These are phyloP conservation scores for Paramyrothecium sp. DNA, from an alignment of 2,329 filamentous ascomycete species.

Conservation along the genomic window DNA sequence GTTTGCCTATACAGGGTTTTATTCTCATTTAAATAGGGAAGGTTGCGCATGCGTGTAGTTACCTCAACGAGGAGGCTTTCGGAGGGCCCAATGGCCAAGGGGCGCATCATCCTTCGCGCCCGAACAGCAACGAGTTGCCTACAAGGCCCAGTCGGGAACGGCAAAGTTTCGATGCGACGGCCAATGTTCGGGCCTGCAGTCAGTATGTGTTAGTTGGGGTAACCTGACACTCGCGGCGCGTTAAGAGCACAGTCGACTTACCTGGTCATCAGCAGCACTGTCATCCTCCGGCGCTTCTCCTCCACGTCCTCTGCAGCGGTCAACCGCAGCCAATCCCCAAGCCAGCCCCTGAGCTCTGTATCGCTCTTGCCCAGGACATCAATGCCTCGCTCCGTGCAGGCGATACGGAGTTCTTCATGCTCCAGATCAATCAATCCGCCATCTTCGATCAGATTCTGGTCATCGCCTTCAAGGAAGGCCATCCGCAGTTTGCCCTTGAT, in stretches of 20 bases:
- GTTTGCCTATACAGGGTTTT: too few species aligned
- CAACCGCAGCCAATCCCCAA: slow-evolving; percentile 48
- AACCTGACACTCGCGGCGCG: slow-evolving; percentile 5
- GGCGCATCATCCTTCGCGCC: not conserved
- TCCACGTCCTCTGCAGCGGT: slow-evolving; percentile 34
- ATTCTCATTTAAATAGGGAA: too few species aligned
- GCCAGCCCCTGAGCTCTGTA: slow-evolving; percentile 45
- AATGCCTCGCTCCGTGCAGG: slow-evolving; percentile 69
- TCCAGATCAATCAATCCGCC: slow-evolving; percentile 59
- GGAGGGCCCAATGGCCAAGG: not conserved
- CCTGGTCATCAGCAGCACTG: slow-evolving; percentile 39
- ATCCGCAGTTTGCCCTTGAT: slow-evolving; percentile 53
- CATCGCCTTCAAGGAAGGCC: slow-evolving; percentile 68
- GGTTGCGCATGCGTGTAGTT: not conserved
- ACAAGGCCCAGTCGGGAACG: slow-evolving; percentile 40
- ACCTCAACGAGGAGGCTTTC: not conserved
- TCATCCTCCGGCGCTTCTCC: slow-evolving; percentile 36
- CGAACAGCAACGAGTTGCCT: not conserved
- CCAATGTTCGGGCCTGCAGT: slow-evolving; percentile 35
- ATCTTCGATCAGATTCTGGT: slow-evolving; percentile 61
- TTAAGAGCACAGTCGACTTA: slow-evolving; percentile 18
- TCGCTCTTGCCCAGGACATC: slow-evolving; percentile 57
- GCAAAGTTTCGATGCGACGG: slow-evolving; percentile 37
- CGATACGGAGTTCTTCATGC: slow-evolving; percentile 64
- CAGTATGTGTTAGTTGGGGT: not conserved